Base-by-base conservation (phyloP, 805 yeast genomes). In the Saccharomyces jurei region DNA sequence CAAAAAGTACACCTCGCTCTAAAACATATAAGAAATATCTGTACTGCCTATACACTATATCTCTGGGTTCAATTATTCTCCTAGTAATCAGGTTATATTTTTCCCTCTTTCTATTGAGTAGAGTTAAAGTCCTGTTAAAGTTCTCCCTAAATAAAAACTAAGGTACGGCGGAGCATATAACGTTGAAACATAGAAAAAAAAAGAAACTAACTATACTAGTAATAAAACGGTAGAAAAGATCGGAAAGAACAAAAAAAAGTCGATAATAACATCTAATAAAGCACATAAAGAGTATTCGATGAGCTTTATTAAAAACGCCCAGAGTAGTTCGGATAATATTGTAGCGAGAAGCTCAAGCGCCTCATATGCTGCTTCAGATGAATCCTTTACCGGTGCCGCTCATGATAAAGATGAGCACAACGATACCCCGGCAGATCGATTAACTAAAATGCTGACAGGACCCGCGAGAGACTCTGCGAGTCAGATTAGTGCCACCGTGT, bases 391-490 rank as follows among this genome's bases (percentile, higher is more conserved):
- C 25, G 44, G 44, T 22, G 10, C 3, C 2, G 4, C 44, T 4
- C 25, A 36, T 17, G 25, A n/a, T 2, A 36, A 36, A 17, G 25
- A 36, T n/a, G 4, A 36, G 44, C 44, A 36, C 11, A 36, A 46
- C 28, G 59, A 56, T 50, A 58, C 61, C 17, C 49, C 48, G 25
- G 58, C 51, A 4, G 60, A 58, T 52, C 53, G 51, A 47, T 46
- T 57, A 25, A 52, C 61, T 2, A 57, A 46, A 41, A 57, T 57
- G 61, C 46, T 58, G 29, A 54, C 59, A 2, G 46, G 41, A 10
- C 28, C 51, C n/a, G 48, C 53, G 47, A 4, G 55, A 49, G 41
- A 49, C 28, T 22, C 9, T 31, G 29, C 31, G 46, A 49, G 44
- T 21, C 41, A 31, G 46, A 6, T 29, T 6, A 49, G 51, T 25